Conservation (phyloP, 345 rosid genomes). For the Dipteronia dyeriana region DNA sequence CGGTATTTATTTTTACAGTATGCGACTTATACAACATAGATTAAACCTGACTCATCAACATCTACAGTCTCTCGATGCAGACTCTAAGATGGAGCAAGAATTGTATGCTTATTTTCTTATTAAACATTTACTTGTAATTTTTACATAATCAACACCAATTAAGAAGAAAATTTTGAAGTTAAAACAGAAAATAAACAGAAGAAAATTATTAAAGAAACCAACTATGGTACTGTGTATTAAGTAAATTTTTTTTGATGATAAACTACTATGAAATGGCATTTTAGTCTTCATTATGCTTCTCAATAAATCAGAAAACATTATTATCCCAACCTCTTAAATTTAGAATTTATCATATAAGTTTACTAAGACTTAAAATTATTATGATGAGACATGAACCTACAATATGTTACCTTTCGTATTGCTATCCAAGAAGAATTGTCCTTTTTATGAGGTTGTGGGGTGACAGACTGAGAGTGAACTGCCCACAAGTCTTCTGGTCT, state of each 20-base stretch:
- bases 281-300: not conserved
- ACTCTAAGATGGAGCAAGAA: not conserved
- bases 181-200: not conserved
- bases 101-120: not conserved
- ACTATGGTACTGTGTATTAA: not conserved
- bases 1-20: not conserved
- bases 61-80: not conserved
- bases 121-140: not conserved
- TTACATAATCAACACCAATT: not conserved
- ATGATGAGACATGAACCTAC: not conserved
- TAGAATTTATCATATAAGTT: not conserved
- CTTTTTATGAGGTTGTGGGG: conserved; percentile 83
- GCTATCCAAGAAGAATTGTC: conserved; percentile 75
- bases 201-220: not conserved
- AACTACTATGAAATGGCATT: not conserved
- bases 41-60: not conserved
- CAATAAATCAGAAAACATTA: not conserved
- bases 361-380: not conserved
- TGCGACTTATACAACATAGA: not conserved
- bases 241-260: not conserved
- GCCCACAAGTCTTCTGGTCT: conserved; percentile 96
- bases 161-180: not conserved
- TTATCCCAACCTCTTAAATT: not conserved
- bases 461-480: conserved; percentile 71
- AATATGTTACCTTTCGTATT: conserved; percentile 63